Percentiles rank a stretch among this genome's conserved stretches.
phyloP scores from a whole-genome alignment of 2,329 filamentous ascomycete genomes.

The Calonectria crousiana region DNA sequence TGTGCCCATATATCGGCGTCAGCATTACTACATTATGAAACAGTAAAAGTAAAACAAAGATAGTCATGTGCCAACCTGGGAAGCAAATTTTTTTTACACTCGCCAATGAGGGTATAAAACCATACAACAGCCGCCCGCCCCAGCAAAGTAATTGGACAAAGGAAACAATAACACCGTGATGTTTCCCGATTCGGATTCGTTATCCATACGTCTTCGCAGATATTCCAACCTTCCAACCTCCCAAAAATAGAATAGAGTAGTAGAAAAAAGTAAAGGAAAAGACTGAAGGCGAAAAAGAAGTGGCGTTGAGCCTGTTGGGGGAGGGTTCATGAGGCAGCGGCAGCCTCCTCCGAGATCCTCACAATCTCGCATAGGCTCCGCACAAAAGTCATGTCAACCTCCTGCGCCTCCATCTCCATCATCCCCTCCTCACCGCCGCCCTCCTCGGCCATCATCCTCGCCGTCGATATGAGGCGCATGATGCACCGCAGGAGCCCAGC shows the following conservation, averaged over 20 bases:
- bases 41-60: conserved; percentile 1
- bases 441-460: conserved; percentile 52
- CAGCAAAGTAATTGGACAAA: conserved; percentile 6
- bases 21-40: conserved; percentile 35
- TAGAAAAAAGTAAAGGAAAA: neutral
- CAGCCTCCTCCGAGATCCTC: conserved; percentile 50
- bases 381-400: conserved; percentile 54
- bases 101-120: conserved; percentile 43
- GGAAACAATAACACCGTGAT: conserved; percentile 20
- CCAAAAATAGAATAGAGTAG: neutral
- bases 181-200: neutral
- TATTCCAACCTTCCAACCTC: neutral
- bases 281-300: neutral
- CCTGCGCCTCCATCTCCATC: conserved; percentile 46
- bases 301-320: neutral
- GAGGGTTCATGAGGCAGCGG: conserved; percentile 6
- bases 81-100: neutral
- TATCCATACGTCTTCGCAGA: neutral
- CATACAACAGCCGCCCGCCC: conserved; percentile 25
- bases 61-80: conserved; percentile 17
- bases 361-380: conserved; percentile 59
- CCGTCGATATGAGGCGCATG: conserved; percentile 62
- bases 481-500: conserved; percentile 65
- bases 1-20: conserved; percentile 23
- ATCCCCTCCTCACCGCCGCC: conserved; percentile 45